Base-by-base conservation (phyloP, 345 rosid species). In the Adansonia digitata region DNA sequence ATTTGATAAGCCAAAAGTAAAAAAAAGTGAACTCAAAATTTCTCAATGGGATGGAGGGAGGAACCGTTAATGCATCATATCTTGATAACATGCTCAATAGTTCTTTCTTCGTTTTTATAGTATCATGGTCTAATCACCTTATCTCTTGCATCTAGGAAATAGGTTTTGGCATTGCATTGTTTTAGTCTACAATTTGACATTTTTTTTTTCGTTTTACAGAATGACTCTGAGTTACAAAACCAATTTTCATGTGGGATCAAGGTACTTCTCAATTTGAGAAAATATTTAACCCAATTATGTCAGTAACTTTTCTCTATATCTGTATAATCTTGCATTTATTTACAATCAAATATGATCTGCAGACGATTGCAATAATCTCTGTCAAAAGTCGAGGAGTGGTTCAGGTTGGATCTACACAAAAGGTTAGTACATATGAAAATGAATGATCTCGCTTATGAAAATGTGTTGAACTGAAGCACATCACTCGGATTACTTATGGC, bases 301-400 rank as follows among this genome's bases (percentile, higher is more conserved):
- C 11, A 46, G 7, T 37, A 37, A 14, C 7, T 40, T 71, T 53
- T 37, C 43, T 18, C 29, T 6, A 20, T 6, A n/a, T 71, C 17
- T 31, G 12, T 15, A 39, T 56, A 26, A 42, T 24, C 27, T 24
- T n/a, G 31, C 22, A 22, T 34, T 56, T 67, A 63, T 37, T 73
- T 51, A 77, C 49, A 61, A 7, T 72, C 29, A 74, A 73, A 45
- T 65, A 12, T 52, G 49, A 49, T 82, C 76, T 74, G 77, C 92
- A 95, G 99, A 91, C 97, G 18, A 78, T 91, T 60, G 89, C 90
- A 56, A 81, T 90, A 53, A 84, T 93, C 74, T 85, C 97, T 7
- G 77, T 88, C 59, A 85, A 85, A 82, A 81, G 90, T 8, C 80
- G 67, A 35, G 97, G 97, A 57, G 94, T 93, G 65, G 53, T 91